A percentile compares a stretch with the other conserved stretches of the same genome.
Evolutionary conservation across 2,329 filamentous ascomycete species (phyloP).

Genomic region (Penicillium verrucosum): DNA sequence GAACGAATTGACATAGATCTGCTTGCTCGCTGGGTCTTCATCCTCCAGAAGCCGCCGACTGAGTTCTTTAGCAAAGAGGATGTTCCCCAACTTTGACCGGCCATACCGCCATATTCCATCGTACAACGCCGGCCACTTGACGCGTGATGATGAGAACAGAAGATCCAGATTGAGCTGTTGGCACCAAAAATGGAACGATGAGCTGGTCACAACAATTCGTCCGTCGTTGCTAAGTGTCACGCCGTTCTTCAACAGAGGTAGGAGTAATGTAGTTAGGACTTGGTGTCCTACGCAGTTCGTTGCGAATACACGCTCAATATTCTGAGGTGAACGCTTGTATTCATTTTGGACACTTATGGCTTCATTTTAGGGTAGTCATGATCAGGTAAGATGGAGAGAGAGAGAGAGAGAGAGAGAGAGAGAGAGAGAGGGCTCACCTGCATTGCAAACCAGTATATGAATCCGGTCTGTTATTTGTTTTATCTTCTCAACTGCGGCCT

Average conservation of each 20-base stretch:
- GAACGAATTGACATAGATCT: slow-evolving; percentile 33
- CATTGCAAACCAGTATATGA: slow-evolving; percentile 35
- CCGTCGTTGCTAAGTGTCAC: slow-evolving; percentile 34
- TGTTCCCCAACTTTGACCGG: slow-evolving; percentile 33
- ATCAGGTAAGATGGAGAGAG: not conserved
- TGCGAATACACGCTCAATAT: slow-evolving; percentile 50
- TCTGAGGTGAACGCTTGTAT: slow-evolving; percentile 32
- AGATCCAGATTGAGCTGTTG: slow-evolving; percentile 25
- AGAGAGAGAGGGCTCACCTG: slow-evolving; percentile 18
- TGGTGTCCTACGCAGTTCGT: slow-evolving; percentile 53
- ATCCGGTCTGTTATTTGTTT: slow-evolving; percentile 22
- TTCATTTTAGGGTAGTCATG: slow-evolving; percentile 3
- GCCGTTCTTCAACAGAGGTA: slow-evolving; percentile 29
- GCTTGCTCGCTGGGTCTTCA: slow-evolving; percentile 15
- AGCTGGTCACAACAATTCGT: slow-evolving; percentile 46
- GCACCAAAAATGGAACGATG: slow-evolving; percentile 29
- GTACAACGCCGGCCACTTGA: slow-evolving; percentile 19
- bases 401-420: not conserved
- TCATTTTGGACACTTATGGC: slow-evolving; percentile 18
- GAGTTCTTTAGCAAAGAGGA: slow-evolving; percentile 33
- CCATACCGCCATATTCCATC: slow-evolving; percentile 33
- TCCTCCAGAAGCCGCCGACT: slow-evolving; percentile 21
- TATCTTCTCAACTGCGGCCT: slow-evolving; percentile 21
- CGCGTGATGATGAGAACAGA: slow-evolving; percentile 21
- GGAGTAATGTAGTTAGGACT: slow-evolving; percentile 50